phyloP scores from a whole-genome alignment of 164 flowering plant genomes.

The Vitis labrusca region DNA sequence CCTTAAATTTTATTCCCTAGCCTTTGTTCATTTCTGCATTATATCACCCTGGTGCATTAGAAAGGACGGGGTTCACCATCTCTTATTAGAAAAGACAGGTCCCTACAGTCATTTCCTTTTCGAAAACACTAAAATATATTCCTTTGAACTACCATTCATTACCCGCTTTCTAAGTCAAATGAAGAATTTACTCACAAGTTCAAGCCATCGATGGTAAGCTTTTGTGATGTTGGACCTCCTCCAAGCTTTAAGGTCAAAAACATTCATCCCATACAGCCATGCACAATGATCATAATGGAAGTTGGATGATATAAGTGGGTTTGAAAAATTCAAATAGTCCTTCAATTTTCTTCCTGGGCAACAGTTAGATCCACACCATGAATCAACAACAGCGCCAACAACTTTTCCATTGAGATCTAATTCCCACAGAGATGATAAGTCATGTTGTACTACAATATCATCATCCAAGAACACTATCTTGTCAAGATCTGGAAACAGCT shows the following conservation, averaged over 20 bases:
- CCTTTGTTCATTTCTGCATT: not conserved
- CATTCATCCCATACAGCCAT: slow-evolving; percentile 72
- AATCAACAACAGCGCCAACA: slow-evolving; percentile 59
- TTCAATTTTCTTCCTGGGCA: slow-evolving; percentile 44
- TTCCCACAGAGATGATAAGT: slow-evolving; percentile 69
- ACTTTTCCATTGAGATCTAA: slow-evolving; percentile 64
- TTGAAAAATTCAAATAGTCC: slow-evolving; percentile 61
- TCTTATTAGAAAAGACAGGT: too few relatives aligned
- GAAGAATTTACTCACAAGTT: slow-evolving; percentile 39
- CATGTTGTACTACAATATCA: slow-evolving; percentile 70
- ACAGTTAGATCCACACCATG: slow-evolving; percentile 35
- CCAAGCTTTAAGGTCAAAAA: slow-evolving; percentile 77
- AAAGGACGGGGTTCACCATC: not conserved
- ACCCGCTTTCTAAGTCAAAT: not conserved
- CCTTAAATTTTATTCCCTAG: not conserved
- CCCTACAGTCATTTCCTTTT: too few relatives aligned
- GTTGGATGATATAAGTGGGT: slow-evolving; percentile 42
- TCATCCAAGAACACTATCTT: slow-evolving; percentile 76
- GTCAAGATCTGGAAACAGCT: slow-evolving; percentile 79
- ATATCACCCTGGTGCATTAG: not conserved
- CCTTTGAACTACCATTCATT: not conserved
- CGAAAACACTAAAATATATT: too few relatives aligned
- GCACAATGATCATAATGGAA: slow-evolving; percentile 45
- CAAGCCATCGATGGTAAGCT: slow-evolving; percentile 60
- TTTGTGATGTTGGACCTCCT: slow-evolving; percentile 52